Evolutionary conservation across 2,329 filamentous ascomycete genomes (phyloP).

Genomic region (Fusarium sp.): DNA sequence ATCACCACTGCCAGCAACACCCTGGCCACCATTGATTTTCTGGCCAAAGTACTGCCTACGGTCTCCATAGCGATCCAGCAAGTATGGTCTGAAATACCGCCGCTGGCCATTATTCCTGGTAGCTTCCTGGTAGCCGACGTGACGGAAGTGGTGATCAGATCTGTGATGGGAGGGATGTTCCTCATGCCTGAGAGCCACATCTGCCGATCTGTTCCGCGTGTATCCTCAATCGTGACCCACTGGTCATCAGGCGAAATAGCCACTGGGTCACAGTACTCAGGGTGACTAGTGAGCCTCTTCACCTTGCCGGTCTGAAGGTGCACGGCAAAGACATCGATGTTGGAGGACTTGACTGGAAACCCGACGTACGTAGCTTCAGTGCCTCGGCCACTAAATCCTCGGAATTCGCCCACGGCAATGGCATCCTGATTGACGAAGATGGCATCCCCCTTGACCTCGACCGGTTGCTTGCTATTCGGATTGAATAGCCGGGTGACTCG

Average conservation of each 20-base stretch:
- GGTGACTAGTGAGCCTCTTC: constrained; percentile 56
- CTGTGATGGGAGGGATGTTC: not conserved
- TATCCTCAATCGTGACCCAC: constrained; percentile 44
- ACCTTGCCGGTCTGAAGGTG: constrained; percentile 54
- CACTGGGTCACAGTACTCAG: constrained; percentile 58
- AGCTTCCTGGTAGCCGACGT: constrained; percentile 43
- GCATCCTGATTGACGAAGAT: not conserved
- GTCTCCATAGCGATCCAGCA: constrained; percentile 59
- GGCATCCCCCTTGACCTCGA: not conserved
- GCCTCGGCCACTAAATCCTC: constrained; percentile 57
- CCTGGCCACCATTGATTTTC: constrained; percentile 53
- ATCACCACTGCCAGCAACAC: constrained; percentile 43
- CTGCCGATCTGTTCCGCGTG: not conserved
- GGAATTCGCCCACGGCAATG: constrained; percentile 54
- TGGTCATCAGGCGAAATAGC: constrained; percentile 55
- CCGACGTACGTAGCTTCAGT: constrained; percentile 57
- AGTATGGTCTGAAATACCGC: constrained; percentile 58
- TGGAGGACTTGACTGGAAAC: constrained; percentile 54
- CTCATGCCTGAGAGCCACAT: not conserved
- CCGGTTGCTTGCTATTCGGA: constrained; percentile 17
- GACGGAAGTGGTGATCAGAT: not conserved
- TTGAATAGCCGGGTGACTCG: constrained; percentile 51
- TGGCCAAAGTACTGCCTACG: constrained; percentile 58
- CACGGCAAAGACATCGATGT: constrained; percentile 58
- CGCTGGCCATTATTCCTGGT: constrained; percentile 56